A percentile compares a stretch with the other conserved stretches of the same genome.
Evolutionary conservation across 805 yeast species (phyloP).

Genomic region (Candida glaebosa): DNA sequence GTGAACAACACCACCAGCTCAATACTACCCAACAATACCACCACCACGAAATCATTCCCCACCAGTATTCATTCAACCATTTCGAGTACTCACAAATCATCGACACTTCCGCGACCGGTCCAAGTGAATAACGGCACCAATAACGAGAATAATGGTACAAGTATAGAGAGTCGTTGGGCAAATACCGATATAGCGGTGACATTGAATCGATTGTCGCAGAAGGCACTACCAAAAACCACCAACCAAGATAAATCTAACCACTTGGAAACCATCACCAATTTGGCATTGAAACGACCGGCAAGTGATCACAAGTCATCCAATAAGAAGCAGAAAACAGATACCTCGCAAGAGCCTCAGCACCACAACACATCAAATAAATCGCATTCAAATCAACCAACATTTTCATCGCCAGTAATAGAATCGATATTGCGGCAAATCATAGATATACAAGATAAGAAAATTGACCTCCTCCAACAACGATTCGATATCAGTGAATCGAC

Average conservation of each 20-base stretch:
- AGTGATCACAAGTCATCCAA: not conserved
- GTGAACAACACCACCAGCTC: not conserved
- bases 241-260: not conserved
- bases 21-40: not conserved
- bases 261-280: not conserved
- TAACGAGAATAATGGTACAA: no score
- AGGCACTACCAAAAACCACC: not conserved
- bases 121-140: no score
- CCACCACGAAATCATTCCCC: not conserved
- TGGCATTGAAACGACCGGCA: not conserved
- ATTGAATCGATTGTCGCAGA: not conserved
- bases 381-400: not conserved
- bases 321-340: not conserved
- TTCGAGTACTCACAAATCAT: not conserved
- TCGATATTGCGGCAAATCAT: conserved; percentile 5
- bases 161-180: not conserved
- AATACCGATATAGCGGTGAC: not conserved
- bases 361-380: not conserved
- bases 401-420: not conserved
- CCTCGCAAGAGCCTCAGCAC: not conserved
- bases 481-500: conserved; percentile 33
- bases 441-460: conserved; percentile 19
- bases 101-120: not conserved
- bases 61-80: not conserved
- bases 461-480: conserved; percentile 25